Conservation (phyloP, 2,329 filamentous ascomycete species). For the Metarhizium robertsii region DNA sequence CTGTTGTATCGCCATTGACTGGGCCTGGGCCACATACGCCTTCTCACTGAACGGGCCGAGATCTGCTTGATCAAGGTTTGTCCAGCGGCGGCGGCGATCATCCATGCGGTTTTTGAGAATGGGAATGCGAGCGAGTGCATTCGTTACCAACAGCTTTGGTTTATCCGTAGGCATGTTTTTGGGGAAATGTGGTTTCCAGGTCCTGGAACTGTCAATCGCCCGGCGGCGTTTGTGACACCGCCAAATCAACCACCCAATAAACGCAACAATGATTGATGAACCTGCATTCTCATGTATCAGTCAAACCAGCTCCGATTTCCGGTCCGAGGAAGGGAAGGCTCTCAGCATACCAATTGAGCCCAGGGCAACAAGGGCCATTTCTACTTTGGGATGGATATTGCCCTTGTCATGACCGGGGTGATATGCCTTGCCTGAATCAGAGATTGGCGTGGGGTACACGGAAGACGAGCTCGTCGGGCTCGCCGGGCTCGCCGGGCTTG, state of each 20-base stretch:
- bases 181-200: conserved; percentile 14
- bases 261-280: conserved; percentile 34
- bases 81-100: conserved; percentile 19
- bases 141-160: conserved; percentile 6
- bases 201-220: conserved; percentile 23
- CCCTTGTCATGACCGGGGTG: not conserved
- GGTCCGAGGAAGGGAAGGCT: not conserved
- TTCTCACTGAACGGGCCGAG: conserved; percentile 8
- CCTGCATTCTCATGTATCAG: conserved; percentile 16
- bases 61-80: conserved; percentile 22
- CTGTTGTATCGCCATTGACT: not conserved
- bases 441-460: not conserved
- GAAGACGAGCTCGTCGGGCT: not conserved
- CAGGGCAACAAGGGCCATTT: conserved; percentile 13
- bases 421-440: not conserved
- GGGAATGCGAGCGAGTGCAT: conserved; percentile 20
- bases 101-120: conserved; percentile 25
- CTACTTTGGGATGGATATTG: conserved; percentile 2
- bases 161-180: not conserved
- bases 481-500: not conserved
- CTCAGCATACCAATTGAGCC: conserved; percentile 12
- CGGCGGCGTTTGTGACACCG: conserved; percentile 15
- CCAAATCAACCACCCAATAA: conserved; percentile 35
- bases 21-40: conserved; percentile 1
- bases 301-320: not conserved